phyloP scores from a whole-genome alignment of 345 rosid genomes.

The Linum usitatissimum region DNA sequence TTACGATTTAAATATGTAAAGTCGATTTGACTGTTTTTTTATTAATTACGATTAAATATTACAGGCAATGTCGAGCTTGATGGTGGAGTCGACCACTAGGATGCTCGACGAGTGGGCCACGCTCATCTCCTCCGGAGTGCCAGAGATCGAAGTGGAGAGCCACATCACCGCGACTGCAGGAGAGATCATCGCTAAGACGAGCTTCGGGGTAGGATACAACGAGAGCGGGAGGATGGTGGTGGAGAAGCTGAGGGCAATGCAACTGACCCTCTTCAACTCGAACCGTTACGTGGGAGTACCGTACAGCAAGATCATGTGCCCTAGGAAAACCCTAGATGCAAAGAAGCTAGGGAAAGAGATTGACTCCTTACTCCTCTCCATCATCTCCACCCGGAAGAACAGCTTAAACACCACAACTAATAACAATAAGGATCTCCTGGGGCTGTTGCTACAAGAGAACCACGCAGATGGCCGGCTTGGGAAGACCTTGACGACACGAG shows the following conservation, averaged over 20 bases:
- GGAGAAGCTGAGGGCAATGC: slow-evolving; percentile 64
- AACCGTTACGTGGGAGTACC: slow-evolving; percentile 88
- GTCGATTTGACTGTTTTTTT: no score
- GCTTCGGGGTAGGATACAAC: slow-evolving; percentile 56
- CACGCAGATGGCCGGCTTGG: slow-evolving; percentile 23
- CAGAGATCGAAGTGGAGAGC: slow-evolving; percentile 55
- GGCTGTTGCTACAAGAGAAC: slow-evolving; percentile 14
- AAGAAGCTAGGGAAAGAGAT: slow-evolving; percentile 57
- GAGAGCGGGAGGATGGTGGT: slow-evolving; percentile 44
- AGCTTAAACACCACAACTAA: slow-evolving; percentile 5
- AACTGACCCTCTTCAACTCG: slow-evolving; percentile 54
- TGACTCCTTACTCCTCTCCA: slow-evolving; percentile 46
- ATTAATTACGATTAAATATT: not conserved
- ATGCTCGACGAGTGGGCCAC: slow-evolving; percentile 66
- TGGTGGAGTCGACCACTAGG: slow-evolving; percentile 64
- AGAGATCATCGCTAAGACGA: slow-evolving; percentile 75
- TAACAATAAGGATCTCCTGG: slow-evolving; percentile 41
- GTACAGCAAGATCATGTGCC: slow-evolving; percentile 39
- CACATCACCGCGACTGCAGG: slow-evolving; percentile 63
- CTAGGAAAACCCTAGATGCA: slow-evolving; percentile 41
- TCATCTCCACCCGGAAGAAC: slow-evolving; percentile 39
- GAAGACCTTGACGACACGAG: slow-evolving; percentile 41
- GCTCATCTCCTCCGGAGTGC: slow-evolving; percentile 34
- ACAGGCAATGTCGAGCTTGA: slow-evolving; percentile 66
- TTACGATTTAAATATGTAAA: no score